Conservation (phyloP, 176 grass and related monocot species). For the Oryza rufipogon region DNA sequence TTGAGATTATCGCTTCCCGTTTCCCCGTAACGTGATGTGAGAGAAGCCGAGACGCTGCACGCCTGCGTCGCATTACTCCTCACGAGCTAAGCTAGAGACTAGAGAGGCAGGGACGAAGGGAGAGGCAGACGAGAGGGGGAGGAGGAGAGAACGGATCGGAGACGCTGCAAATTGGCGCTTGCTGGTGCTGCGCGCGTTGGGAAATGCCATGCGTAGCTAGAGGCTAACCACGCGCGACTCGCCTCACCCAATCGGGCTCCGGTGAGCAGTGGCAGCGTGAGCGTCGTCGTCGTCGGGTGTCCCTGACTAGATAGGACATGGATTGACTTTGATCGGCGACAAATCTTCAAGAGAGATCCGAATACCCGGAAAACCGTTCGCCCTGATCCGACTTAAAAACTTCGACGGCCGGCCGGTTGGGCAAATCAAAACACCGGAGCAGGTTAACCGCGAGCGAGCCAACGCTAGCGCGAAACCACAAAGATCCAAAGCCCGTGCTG, state of each 20-base stretch:
- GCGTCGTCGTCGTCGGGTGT: background rate
- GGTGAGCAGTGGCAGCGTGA: background rate
- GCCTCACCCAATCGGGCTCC: slow-evolving; percentile 35
- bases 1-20: slow-evolving; percentile 52
- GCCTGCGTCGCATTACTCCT: slow-evolving; percentile 42
- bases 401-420: slow-evolving; percentile 21
- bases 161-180: slow-evolving; percentile 52
- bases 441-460: background rate
- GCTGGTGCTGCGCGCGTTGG: slow-evolving; percentile 45
- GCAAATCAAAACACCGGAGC: slow-evolving; percentile 18
- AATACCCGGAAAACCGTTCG: background rate
- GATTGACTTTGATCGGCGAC: slow-evolving; percentile 37
- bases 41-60: slow-evolving; percentile 19
- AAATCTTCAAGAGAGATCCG: slow-evolving; percentile 43
- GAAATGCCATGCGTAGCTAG: slow-evolving; percentile 34
- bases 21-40: slow-evolving; percentile 44
- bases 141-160: background rate
- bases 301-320: slow-evolving; percentile 8
- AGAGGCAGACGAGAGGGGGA: background rate
- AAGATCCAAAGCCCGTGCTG: slow-evolving; percentile 48
- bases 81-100: background rate
- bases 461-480: slow-evolving; percentile 17
- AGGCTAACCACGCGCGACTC: too few relatives aligned
- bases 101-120: background rate
- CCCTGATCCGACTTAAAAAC: slow-evolving; percentile 29